Evolutionary conservation across 192 early-diverging fungal genomes (phyloP), one percentile per base, ranked within the genome.

Genomic region (Coemansia umbellata): DNA sequence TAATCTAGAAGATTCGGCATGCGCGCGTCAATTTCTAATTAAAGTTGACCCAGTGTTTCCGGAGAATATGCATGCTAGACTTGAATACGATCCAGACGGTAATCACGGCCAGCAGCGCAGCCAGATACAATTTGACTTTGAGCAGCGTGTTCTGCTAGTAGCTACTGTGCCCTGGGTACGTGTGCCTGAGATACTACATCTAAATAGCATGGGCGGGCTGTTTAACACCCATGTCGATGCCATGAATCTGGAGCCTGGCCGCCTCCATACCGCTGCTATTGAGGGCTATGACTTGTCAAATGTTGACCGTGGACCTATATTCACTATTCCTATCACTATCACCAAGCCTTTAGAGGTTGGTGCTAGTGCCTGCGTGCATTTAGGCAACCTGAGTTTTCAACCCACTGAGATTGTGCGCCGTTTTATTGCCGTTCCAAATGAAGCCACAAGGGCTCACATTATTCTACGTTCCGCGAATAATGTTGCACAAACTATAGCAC

Each of bases 311-410:
- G 92, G 91, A 5, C 87, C 88, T 7, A 66, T 97, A 4, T 95
- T 95, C 78, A 74, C 74, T 42, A 69, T 99, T 32, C 95, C 95
- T 11, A 78, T 99, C 14, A 92, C 91, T 8, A 86, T 97, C 15
- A 84, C 85, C 54, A 96, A 94, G 72, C 91, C 93, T 18, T 36
- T 66, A 8, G 58, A 47, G 13, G 69, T 82, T 21, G 70, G 63
- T 22, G 62, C 60, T 10, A 77, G 78, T 1, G 76, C 79, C 10
- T 74, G 61, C 36, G 50, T 83, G 31, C 56, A 60, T 15, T 90
- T 85, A 53, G 53, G 78, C 15, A 60, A 70, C 8, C 50, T 91
- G 30, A 63, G 74, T 17, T 93, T 92, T 47, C 68, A 67, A 8
- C 87, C 91, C 17, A 91, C 92, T 10, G 78, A 83, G 21, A 85